Base-by-base conservation (phyloP, 495 filamentous ascomycete genomes). In the Daldinia decipiens region DNA sequence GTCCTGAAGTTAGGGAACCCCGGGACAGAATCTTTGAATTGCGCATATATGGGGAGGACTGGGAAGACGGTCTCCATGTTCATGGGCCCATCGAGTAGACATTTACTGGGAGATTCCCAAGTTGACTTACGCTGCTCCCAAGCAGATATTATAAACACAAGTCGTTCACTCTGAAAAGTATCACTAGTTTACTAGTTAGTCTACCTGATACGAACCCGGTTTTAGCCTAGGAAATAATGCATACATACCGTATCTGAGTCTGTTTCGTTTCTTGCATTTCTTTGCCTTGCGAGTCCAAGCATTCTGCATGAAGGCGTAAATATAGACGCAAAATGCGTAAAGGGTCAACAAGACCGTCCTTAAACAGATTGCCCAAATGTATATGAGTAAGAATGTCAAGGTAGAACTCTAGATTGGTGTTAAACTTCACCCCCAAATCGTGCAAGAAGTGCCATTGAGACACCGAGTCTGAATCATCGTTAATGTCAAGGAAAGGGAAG, bases 401-500 rank as follows among this genome's bases (percentile, higher is more conserved):
- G 13, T 65, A 65, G 34, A 73, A 73, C 12, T 52, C 5, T 3
- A 63, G n/a, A 47, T 63, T 31, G 1, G 53, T 0, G 13, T 11
- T 24, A 24, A 17, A 27, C 13, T 15, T 50, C 4, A 62, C 65
- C 24, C 65, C 65, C 0, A 68, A n/a, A 3, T 1, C n/a, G 1
- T 13, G 11, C 3, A 62, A 51, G 66, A 65, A 45, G 19, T 61
- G 26, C 55, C 45, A 62, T 62, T 59, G 32, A 15, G 52, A 54
- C 4, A 52, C 7, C 24, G 17, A 31, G n/a, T 19, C 38, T 1
- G 6, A 57, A 27, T 24, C 21, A 13, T 53, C 56, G 21, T 67
- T 59, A 24, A 59, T 27, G 26, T 67, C 39, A 34, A 72, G 57
- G 70, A 74, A 74, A 15, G 68, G 77, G 26, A 79, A 77, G 19